A percentile compares a stretch with the other conserved stretches of the same genome.
phyloP scores from a whole-genome alignment of 768 basidiomycete species.

The Boletus rufocinnamomeus region DNA sequence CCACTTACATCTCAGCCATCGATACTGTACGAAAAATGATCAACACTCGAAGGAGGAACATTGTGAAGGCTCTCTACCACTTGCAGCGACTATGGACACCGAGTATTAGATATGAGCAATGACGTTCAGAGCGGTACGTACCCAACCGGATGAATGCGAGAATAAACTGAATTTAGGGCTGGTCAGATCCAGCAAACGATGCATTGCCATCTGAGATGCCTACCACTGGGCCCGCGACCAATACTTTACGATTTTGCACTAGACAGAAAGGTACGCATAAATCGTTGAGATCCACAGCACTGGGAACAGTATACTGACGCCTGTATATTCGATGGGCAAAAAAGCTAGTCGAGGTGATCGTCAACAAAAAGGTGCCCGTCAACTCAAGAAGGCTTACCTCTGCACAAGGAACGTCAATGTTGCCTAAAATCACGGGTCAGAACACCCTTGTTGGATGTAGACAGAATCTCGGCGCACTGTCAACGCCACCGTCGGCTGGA shows the following conservation, averaged over 20 bases:
- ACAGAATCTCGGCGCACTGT: slow-evolving; percentile 17
- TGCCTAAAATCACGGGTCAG: slow-evolving; percentile 18
- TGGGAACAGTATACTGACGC: slow-evolving; percentile 11
- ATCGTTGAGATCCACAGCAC: neutral
- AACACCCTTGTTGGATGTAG: neutral
- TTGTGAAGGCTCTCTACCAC: slow-evolving; percentile 12
- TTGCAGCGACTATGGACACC: slow-evolving; percentile 20
- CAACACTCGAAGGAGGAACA: neutral
- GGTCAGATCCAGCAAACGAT: neutral
- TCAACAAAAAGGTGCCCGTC: neutral
- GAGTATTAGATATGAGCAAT: neutral
- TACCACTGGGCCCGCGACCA: slow-evolving; percentile 23
- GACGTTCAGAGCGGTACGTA: neutral
- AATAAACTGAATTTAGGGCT: slow-evolving; percentile 7
- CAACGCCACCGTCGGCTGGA: slow-evolving; percentile 22
- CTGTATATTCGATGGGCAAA: slow-evolving; percentile 30
- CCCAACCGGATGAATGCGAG: slow-evolving; percentile 23
- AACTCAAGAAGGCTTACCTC: slow-evolving; percentile 6
- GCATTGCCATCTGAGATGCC: neutral
- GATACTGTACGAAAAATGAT: slow-evolving; percentile 16
- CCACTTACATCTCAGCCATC: slow-evolving; percentile 25
- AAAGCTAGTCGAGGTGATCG: slow-evolving; percentile 13
- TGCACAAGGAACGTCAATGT: slow-evolving; percentile 28
- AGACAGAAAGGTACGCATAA: neutral
- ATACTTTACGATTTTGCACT: slow-evolving; percentile 20